A percentile compares a stretch with the other conserved stretches of the same genome.
Evolutionary conservation across 106 monocot genomes (phyloP).

Genomic region (Dendrobium catenatum): DNA sequence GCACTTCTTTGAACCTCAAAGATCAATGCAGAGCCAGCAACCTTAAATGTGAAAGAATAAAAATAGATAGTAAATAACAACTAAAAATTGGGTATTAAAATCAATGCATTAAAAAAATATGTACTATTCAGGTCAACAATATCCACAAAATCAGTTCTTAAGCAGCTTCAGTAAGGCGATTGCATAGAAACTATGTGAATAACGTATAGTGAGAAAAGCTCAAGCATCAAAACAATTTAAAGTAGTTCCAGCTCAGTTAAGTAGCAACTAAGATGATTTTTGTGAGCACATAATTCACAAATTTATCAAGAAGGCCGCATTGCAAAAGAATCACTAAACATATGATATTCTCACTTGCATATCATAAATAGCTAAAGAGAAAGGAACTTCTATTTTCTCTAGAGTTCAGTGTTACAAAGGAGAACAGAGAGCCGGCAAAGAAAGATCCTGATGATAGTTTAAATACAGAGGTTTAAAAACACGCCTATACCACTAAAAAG

Average conservation of each 20-base stretch:
- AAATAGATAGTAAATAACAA: neutral
- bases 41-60: conserved; percentile 39
- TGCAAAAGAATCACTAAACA: too few relatives aligned
- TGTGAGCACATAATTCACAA: neutral
- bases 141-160: neutral
- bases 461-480: too few relatives aligned
- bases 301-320: too few relatives aligned
- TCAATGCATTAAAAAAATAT: neutral
- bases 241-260: neutral
- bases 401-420: too few relatives aligned
- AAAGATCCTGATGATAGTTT: too few relatives aligned
- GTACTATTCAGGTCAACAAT: neutral
- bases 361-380: too few relatives aligned
- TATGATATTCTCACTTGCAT: too few relatives aligned
- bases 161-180: neutral
- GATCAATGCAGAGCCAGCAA: conserved; percentile 68
- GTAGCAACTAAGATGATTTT: neutral
- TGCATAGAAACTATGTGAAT: neutral
- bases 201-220: neutral
- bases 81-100: neutral
- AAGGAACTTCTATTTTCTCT: too few relatives aligned
- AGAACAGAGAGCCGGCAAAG: too few relatives aligned
- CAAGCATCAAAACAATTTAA: neutral
- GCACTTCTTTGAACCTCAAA: conserved; percentile 97
- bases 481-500: too few relatives aligned